Percentiles rank a stretch among this genome's conserved stretches.
Evolutionary conservation across 768 basidiomycete genomes (phyloP).

Genomic region (Boletus edulis): DNA sequence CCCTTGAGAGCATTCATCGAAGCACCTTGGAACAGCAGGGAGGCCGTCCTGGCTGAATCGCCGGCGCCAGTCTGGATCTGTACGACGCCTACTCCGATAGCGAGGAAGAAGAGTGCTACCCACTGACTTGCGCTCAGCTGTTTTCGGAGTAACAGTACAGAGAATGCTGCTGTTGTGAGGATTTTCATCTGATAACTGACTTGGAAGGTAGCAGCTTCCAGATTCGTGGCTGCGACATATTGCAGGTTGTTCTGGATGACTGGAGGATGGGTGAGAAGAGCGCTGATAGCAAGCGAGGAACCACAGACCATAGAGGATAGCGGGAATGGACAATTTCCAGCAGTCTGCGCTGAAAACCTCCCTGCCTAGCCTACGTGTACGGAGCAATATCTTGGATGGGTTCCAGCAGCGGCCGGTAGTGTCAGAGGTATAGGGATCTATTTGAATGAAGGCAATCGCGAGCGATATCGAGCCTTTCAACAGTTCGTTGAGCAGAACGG

Average conservation of each 20-base stretch:
- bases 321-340: constrained; percentile 97
- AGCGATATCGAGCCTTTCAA: constrained; percentile 90
- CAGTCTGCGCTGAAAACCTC: constrained; percentile 89
- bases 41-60: constrained; percentile 25
- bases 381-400: constrained; percentile 36
- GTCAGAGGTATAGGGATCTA: constrained; percentile 40
- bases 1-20: constrained; percentile 83
- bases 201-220: constrained; percentile 95
- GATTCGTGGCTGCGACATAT: constrained; percentile 90
- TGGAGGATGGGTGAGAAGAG: constrained; percentile 24
- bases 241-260: constrained; percentile 96
- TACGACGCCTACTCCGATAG: constrained; percentile 85
- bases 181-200: constrained; percentile 98
- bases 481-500: constrained; percentile 92
- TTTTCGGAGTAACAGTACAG: constrained; percentile 77
- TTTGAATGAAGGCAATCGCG: constrained; percentile 71
- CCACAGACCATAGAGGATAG: constrained; percentile 78
- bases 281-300: background rate
- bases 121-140: constrained; percentile 75
- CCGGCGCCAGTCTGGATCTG: constrained; percentile 63
- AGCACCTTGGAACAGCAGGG: constrained; percentile 37
- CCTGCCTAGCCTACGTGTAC: constrained; percentile 55
- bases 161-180: constrained; percentile 89
- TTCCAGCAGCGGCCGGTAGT: constrained; percentile 36
- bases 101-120: constrained; percentile 81